phyloP scores from a whole-genome alignment of 306 rosid species.

The Vigna trinervia region DNA sequence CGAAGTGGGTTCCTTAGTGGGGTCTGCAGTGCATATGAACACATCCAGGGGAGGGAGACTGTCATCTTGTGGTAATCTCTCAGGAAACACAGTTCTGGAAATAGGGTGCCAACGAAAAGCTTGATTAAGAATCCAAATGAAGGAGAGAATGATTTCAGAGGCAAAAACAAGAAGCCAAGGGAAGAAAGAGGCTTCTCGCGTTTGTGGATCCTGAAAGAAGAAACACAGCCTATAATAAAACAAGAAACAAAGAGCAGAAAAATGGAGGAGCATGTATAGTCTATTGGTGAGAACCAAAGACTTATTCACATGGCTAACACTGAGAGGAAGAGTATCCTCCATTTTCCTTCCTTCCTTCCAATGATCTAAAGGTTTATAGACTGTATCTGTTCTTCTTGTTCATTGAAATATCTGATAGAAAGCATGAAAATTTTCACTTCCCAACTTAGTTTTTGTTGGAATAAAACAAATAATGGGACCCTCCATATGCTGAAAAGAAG shows the following conservation, averaged over 20 bases:
- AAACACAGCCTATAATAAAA: slow-evolving; percentile 57
- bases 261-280: slow-evolving; percentile 57
- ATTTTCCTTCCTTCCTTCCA: slow-evolving; percentile 30
- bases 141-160: slow-evolving; percentile 68
- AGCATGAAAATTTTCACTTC: too few relatives aligned
- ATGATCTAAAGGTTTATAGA: neutral
- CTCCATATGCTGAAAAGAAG: too few relatives aligned
- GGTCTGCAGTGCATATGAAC: slow-evolving; percentile 77
- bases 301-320: slow-evolving; percentile 54
- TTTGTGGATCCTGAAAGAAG: slow-evolving; percentile 47
- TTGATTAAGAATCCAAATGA: slow-evolving; percentile 67
- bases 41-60: slow-evolving; percentile 69
- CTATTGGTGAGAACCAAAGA: slow-evolving; percentile 54
- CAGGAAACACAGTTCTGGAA: slow-evolving; percentile 58
- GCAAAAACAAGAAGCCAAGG: slow-evolving; percentile 63
- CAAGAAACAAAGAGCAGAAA: slow-evolving; percentile 57
- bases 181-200: slow-evolving; percentile 36
- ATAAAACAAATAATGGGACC: too few relatives aligned
- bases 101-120: slow-evolving; percentile 65
- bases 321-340: slow-evolving; percentile 54
- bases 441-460: too few relatives aligned
- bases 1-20: slow-evolving; percentile 67
- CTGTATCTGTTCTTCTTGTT: slow-evolving; percentile 6
- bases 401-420: neutral
- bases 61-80: slow-evolving; percentile 60